Percentiles rank a stretch among this genome's conserved stretches.
Conservation (phyloP, 1,284 basidiomycete genomes). For the Tylopilus orsonianus region DNA sequence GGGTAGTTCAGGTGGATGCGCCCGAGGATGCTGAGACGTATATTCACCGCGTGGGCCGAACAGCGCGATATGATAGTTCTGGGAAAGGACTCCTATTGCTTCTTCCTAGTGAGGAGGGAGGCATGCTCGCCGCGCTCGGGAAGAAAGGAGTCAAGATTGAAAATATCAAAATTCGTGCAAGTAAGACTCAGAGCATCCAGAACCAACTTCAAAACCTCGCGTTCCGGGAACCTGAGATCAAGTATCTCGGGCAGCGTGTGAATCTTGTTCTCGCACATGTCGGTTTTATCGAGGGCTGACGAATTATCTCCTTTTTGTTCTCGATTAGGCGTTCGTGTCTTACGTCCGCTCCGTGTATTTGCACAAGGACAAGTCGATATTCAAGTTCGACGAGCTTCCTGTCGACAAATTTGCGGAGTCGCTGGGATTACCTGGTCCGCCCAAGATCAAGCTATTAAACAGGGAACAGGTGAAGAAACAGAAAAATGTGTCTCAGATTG, state of each 20-base stretch:
- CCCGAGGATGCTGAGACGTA: slow-evolving; percentile 99
- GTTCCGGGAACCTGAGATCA: slow-evolving; percentile 96
- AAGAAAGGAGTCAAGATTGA: slow-evolving; percentile 76
- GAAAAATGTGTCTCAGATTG: slow-evolving; percentile 66
- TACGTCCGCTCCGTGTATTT: slow-evolving; percentile 93
- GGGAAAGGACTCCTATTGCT: slow-evolving; percentile 88
- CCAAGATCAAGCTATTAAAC: slow-evolving; percentile 90
- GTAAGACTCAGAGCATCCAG: slow-evolving; percentile 84
- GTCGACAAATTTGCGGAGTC: slow-evolving; percentile 85
- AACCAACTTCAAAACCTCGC: slow-evolving; percentile 91
- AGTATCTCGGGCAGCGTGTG: slow-evolving; percentile 93
- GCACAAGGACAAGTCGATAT: slow-evolving; percentile 93
- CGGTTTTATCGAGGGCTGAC: slow-evolving; percentile 8
- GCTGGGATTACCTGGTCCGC: slow-evolving; percentile 91
- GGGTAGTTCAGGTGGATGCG: slow-evolving; percentile 97
- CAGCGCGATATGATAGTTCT: slow-evolving; percentile 89
- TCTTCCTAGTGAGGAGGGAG: slow-evolving; percentile 89
- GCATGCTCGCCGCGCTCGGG: slow-evolving; percentile 74
- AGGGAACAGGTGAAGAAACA: slow-evolving; percentile 71
- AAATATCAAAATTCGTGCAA: slow-evolving; percentile 88
- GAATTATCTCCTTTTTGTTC: not conserved
- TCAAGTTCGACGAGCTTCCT: slow-evolving; percentile 84
- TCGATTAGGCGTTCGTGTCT: slow-evolving; percentile 87
- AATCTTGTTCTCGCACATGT: slow-evolving; percentile 29
- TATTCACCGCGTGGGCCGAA: slow-evolving; percentile 95